A percentile compares a stretch with the other conserved stretches of the same genome.
phyloP scores from a whole-genome alignment of 225 moss, liverwort and hornwort species.

The Bryoerythrophyllum caledonicum region DNA sequence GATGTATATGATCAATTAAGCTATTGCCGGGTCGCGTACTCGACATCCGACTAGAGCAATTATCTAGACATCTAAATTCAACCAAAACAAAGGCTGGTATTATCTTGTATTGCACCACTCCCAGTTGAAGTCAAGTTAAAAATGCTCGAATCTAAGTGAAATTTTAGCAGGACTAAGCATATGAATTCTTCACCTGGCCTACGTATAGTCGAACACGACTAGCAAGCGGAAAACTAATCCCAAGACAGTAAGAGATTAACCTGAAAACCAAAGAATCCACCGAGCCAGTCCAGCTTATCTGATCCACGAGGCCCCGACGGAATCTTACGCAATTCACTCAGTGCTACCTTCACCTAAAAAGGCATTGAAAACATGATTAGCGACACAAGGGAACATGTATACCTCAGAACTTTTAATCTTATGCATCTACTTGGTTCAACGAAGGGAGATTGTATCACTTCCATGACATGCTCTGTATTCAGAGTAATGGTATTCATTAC shows the following conservation, averaged over 20 bases:
- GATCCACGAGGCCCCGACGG: constrained; percentile 30
- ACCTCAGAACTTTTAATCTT: constrained; percentile 3
- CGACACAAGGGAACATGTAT: not conserved
- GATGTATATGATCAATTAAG: constrained; percentile 1
- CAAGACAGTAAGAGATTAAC: constrained; percentile 20
- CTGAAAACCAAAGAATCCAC: constrained; percentile 82
- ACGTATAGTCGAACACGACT: constrained; percentile 7
- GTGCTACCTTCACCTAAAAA: constrained; percentile 78
- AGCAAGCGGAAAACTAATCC: not conserved
- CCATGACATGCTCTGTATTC: constrained; percentile 8
- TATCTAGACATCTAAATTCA: not conserved
- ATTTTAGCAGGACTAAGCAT: constrained; percentile 12
- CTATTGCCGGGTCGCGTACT: not conserved
- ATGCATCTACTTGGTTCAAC: constrained; percentile 1
- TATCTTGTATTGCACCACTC: not conserved
- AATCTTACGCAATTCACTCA: constrained; percentile 49
- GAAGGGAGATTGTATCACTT: not conserved
- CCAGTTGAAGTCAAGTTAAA: constrained; percentile 11
- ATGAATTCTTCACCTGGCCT: constrained; percentile 8
- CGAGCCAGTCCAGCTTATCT: constrained; percentile 94
- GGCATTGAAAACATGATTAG: constrained; percentile 12
- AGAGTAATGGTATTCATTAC: not conserved
- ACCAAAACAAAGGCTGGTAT: not conserved
- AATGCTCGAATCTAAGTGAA: constrained; percentile 3
- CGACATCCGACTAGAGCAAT: constrained; percentile 5